A percentile compares a stretch with the other conserved stretches of the same genome.
phyloP scores from a whole-genome alignment of 805 yeast species.

The Saccharomycopsis fermentans region DNA sequence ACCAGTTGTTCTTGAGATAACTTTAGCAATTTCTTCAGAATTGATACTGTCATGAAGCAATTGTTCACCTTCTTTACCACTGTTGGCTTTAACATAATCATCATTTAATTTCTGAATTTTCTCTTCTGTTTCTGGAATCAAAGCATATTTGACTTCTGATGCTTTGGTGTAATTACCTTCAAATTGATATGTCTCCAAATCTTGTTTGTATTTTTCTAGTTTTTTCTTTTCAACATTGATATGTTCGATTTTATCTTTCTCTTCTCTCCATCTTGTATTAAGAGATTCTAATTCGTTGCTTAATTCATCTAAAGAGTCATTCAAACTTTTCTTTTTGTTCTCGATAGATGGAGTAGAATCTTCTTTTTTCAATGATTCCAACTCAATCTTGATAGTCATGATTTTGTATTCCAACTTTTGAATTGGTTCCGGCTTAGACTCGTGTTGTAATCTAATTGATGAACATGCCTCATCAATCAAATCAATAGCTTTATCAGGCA shows the following conservation, averaged over 20 bases:
- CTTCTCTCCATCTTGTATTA: conserved; percentile 80
- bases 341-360: conserved; percentile 78
- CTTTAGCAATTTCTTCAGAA: conserved; percentile 87
- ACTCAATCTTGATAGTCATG: conserved; percentile 90
- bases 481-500: conserved; percentile 96
- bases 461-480: conserved; percentile 97
- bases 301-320: conserved; percentile 54
- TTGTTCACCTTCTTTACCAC: conserved; percentile 23
- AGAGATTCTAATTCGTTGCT: conserved; percentile 57
- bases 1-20: conserved; percentile 90
- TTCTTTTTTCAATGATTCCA: conserved; percentile 89
- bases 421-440: conserved; percentile 91
- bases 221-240: conserved; percentile 74
- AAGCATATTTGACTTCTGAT: conserved; percentile 79
- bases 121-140: conserved; percentile 50
- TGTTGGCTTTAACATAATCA: conserved; percentile 24
- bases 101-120: conserved; percentile 22
- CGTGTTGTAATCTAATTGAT: conserved; percentile 87
- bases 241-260: conserved; percentile 63
- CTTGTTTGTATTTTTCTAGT: conserved; percentile 74
- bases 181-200: conserved; percentile 73
- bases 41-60: conserved; percentile 87
- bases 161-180: conserved; percentile 82
- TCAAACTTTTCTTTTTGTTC: conserved; percentile 55
- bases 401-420: conserved; percentile 79